These are phyloP conservation scores for Neophaeococcomyces mojaviensis DNA, from an alignment of 2,329 filamentous ascomycete genomes.

Conservation along the genomic window DNA sequence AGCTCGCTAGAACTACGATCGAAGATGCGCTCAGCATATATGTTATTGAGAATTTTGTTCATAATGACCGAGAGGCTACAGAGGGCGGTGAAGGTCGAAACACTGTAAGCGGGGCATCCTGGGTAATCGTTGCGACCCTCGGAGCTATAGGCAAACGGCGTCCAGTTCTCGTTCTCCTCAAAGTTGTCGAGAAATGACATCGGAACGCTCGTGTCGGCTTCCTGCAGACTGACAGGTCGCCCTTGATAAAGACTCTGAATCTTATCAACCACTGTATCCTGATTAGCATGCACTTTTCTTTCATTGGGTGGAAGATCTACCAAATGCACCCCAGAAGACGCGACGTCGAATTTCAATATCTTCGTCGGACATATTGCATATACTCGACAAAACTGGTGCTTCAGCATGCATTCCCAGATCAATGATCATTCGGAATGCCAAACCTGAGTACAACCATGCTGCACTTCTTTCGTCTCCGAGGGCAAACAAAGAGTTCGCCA, in stretches of 20 bases:
- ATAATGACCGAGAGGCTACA: constrained; percentile 31
- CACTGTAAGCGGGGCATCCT: constrained; percentile 25
- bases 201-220: constrained; percentile 41
- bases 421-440: constrained; percentile 49
- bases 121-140: not conserved
- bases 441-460: constrained; percentile 52
- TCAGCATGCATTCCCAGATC: constrained; percentile 45
- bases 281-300: not conserved
- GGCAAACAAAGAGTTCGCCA: constrained; percentile 46
- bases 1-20: constrained; percentile 2
- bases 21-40: constrained; percentile 17
- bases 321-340: constrained; percentile 13
- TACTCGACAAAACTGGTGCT: not conserved
- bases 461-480: constrained; percentile 44
- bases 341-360: constrained; percentile 24
- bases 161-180: constrained; percentile 48
- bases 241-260: constrained; percentile 51
- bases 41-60: constrained; percentile 31
- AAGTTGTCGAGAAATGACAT: constrained; percentile 31
- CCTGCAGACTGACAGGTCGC: constrained; percentile 39
- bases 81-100: constrained; percentile 32
- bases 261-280: constrained; percentile 37
- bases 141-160: constrained; percentile 35
- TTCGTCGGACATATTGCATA: constrained; percentile 35
- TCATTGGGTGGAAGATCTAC: not conserved